Base-by-base conservation (phyloP, 176 grass and related monocot genomes). In the Chloris gayana region DNA sequence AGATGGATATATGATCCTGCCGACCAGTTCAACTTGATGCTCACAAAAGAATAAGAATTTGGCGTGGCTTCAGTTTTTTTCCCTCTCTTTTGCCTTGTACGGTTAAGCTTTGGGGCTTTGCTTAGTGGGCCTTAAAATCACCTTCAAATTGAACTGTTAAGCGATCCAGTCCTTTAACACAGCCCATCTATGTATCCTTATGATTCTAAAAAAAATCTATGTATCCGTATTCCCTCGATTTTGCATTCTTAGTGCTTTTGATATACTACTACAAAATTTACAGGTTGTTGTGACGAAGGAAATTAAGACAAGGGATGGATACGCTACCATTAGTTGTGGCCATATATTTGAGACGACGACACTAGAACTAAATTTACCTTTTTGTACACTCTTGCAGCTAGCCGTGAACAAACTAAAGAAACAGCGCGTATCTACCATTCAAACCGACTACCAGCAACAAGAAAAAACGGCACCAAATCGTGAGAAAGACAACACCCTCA, bases 281-380 rank as follows among this genome's bases (percentile, higher is more conserved):
- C 9, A 62, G 14, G n/a, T 62, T 68, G 75, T 64, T 80, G 42
- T 0, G 24, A 19, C 22, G 17, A 30, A 33, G 54, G 41, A 1
- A 42, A 6, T 82, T 85, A 81, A 51, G 31, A 25, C 79, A 89
- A 72, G 49, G 15, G 65, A 70, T n/a, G 30, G 18, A 60, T 53
- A 53, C 54, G 11, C 11, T 6, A 15, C 24, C 31, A 25, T 61
- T 32, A 72, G 46, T 34, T 19, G 26, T 54, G 30, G 21, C 32
- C 81, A 75, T n/a, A n/a, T n/a, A n/a, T n/a, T n/a, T 68, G 41
- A 68, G 85, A 31, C n/a, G 59, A 65, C 14, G 87, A 85, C 78
- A 37, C 41, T 58, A 12, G 73, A 85, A 82, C 83, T 34, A 73
- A 82, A 62, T 42, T 33, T 15, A 69, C 35, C 30, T 47, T 79